These are phyloP conservation scores for Pseudoneurospora amorphoporcata DNA, from an alignment of 495 filamentous ascomycete species.

Conservation along the genomic window DNA sequence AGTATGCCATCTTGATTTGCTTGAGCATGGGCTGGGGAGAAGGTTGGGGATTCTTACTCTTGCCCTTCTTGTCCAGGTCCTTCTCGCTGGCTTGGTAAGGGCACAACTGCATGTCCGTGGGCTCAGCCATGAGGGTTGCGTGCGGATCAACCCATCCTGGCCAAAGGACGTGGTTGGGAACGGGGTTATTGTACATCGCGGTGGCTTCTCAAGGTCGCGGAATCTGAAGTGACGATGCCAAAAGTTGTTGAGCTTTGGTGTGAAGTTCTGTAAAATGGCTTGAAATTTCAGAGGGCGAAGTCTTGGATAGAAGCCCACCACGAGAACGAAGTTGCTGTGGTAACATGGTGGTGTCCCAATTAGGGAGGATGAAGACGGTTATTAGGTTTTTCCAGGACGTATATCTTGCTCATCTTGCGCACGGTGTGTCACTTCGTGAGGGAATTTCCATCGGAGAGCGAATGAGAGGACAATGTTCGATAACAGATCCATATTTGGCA, in stretches of 20 bases:
- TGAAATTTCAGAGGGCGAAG: too few relatives aligned
- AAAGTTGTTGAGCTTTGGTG: not conserved
- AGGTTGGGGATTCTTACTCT: not conserved
- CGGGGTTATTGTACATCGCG: not conserved
- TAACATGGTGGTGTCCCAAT: not conserved
- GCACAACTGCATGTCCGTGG: not conserved
- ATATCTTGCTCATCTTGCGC: not conserved
- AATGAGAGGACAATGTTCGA: not conserved
- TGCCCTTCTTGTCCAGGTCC: not conserved
- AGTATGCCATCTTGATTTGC: not conserved
- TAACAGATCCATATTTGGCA: not conserved
- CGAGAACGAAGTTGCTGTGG: not conserved
- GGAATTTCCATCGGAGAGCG: not conserved
- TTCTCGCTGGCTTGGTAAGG: not conserved
- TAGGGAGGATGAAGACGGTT: rapidly evolving
- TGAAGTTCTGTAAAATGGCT: not conserved
- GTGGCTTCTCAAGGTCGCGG: not conserved
- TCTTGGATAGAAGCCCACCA: not conserved
- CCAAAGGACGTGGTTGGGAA: not conserved
- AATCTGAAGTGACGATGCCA: not conserved
- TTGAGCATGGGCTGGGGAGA: too few relatives aligned
- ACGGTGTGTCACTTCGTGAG: not conserved
- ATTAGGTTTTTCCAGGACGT: not conserved
- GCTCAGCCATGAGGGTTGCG: not conserved
- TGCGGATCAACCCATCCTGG: not conserved